Base-by-base conservation (phyloP, 1,284 basidiomycete species). In the Jaminaea rosea region DNA sequence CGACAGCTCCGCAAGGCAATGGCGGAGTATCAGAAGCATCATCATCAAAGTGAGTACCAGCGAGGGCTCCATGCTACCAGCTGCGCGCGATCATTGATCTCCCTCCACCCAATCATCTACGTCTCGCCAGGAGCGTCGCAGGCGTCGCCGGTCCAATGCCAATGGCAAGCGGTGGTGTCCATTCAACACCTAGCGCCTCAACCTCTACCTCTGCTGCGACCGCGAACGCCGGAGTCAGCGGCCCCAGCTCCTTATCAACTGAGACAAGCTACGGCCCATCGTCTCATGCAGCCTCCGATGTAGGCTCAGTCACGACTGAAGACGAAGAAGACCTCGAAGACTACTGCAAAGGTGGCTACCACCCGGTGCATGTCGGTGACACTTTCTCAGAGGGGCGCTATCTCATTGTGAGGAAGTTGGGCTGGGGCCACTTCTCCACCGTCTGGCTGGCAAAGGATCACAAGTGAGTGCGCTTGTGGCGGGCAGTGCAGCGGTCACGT, bases 331-430 rank as follows among this genome's bases (percentile, higher is more conserved):
- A 77, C 50, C 63, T 67, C 27, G 75, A 76, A 50, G 76, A 77
- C 53, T 75, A 75, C 50, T 67, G 70, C 50, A 65, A 66, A 32
- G 87, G 87, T 37, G 87, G 87, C 37, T 89, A 89, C 79, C 81
- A 88, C 45, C 93, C 92, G 19, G 90, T 97, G 48, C 85, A 92
- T 75, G 90, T 98, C 58, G 93, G 92, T 68, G 90, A 97, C 76
- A 76, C 80, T 26, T 96, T 96, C 75, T 88, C 86, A 51, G 83
- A 89, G 60, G 87, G 83, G 8, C 79, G 93, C 44, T 98, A 98
- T 75, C 75, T 83, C 63, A 87, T 97, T 65, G 90, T 96, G 52
- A 79, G 93, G 59, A 98, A 98, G 76, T 83, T 98, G 11, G 94
- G 93, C 28, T 98, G 93, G 88, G 93, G 94, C 39, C 94, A 98